phyloP scores from a whole-genome alignment of 1,284 basidiomycete genomes.

The Phellinidium pouzarii region DNA sequence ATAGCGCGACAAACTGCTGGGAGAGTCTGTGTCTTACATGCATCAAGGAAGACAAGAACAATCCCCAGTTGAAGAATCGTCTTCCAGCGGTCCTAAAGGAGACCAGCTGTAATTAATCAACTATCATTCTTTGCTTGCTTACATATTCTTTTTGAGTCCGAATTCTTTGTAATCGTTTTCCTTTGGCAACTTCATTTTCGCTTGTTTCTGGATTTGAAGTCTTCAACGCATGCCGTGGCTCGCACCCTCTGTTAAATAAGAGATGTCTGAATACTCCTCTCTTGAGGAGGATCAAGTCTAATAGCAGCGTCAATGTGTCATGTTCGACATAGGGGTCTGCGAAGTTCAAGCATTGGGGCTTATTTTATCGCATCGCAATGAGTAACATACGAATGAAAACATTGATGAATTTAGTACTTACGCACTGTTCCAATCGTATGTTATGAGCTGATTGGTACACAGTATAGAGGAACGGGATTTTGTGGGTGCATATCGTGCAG shows the following conservation, averaged over 20 bases:
- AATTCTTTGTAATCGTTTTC: constrained; percentile 5
- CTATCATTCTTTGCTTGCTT: neutral
- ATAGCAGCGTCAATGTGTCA: constrained; percentile 66
- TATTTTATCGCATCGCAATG: neutral
- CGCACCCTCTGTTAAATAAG: constrained; percentile 78
- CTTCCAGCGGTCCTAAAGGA: constrained; percentile 45
- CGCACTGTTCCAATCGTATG: constrained; percentile 75
- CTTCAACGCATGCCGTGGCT: constrained; percentile 33
- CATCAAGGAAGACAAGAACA: constrained; percentile 55
- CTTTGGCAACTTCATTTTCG: constrained; percentile 19
- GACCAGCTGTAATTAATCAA: neutral
- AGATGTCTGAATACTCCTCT: constrained; percentile 83
- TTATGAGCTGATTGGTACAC: constrained; percentile 81
- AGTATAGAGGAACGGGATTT: constrained; percentile 71
- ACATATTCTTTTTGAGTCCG: constrained; percentile 3
- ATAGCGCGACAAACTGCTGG: neutral
- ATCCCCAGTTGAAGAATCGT: constrained; percentile 51
- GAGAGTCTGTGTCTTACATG: constrained; percentile 65
- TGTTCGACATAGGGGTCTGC: constrained; percentile 90
- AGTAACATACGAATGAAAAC: constrained; percentile 10
- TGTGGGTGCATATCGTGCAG: constrained; percentile 36
- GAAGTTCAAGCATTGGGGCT: constrained; percentile 64
- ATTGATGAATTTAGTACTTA: constrained; percentile 32
- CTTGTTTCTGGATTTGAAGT: constrained; percentile 15
- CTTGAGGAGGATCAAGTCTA: constrained; percentile 86